A percentile compares a stretch with the other conserved stretches of the same genome.
Conservation (phyloP, 345 rosid species). For the Gossypium thurberi region DNA sequence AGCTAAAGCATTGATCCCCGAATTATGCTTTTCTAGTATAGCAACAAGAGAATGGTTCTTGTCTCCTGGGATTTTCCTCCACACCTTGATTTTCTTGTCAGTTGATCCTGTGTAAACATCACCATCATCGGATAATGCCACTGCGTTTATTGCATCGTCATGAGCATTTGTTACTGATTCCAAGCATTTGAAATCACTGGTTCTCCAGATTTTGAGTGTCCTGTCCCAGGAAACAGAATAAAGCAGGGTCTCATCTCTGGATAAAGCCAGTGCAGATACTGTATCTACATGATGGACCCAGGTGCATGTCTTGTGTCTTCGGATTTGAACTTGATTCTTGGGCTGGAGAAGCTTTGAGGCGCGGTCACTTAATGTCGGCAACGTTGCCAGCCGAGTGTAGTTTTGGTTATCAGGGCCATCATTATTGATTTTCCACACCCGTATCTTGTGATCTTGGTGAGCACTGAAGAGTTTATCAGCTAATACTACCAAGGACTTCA, state of each 20-base stretch:
- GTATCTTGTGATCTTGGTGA: conserved; percentile 90
- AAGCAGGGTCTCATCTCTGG: conserved; percentile 57
- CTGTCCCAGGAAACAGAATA: conserved; percentile 96
- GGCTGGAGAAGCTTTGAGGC: conserved; percentile 49
- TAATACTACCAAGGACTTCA: conserved; percentile 61
- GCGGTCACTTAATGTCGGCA: conserved; percentile 81
- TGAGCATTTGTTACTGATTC: conserved; percentile 79
- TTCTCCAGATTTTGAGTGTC: conserved; percentile 84
- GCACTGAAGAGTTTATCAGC: conserved; percentile 78
- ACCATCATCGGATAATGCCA: conserved; percentile 53
- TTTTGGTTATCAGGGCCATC: conserved; percentile 34
- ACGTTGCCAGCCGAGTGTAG: conserved; percentile 61
- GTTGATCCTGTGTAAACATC: conserved; percentile 82
- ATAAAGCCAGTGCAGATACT: conserved; percentile 71
- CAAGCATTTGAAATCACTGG: conserved; percentile 69
- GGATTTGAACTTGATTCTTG: conserved; percentile 56
- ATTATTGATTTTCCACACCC: conserved; percentile 72
- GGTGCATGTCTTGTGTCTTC: conserved; percentile 69
- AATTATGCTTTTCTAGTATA: conserved; percentile 54
- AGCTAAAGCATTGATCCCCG: conserved; percentile 79
- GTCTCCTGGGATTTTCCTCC: conserved; percentile 51
- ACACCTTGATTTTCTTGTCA: conserved; percentile 67
- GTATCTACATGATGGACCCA: conserved; percentile 87
- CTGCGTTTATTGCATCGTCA: conserved; percentile 78
- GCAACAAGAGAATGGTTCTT: conserved; percentile 47